Evolutionary conservation across 352 stramenopile species (phyloP).

Genomic region (Phytophthora macrochlamydospora): DNA sequence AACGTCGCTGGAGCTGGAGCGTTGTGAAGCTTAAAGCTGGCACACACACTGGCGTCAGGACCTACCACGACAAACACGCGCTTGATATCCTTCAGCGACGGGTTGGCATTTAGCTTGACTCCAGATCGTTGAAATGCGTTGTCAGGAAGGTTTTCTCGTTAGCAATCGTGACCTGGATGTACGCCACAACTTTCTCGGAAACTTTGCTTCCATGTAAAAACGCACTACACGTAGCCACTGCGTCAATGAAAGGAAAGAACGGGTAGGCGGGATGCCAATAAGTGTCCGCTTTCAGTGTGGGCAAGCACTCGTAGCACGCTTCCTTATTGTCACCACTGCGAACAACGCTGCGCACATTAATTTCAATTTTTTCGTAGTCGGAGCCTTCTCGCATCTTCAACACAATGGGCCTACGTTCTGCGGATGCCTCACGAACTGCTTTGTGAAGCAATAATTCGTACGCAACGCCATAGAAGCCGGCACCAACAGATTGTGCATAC

Average conservation of each 20-base stretch:
- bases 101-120: constrained; percentile 15
- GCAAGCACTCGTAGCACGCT: constrained; percentile 13
- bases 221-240: constrained; percentile 22
- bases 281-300: constrained; percentile 14
- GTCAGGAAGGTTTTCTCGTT: constrained; percentile 26
- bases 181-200: constrained; percentile 17
- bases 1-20: constrained; percentile 9
- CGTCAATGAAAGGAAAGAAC: constrained; percentile 27
- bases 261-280: constrained; percentile 22
- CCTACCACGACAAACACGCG: constrained; percentile 17
- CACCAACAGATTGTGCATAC: constrained; percentile 25
- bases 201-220: constrained; percentile 10
- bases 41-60: constrained; percentile 12
- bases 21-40: constrained; percentile 13
- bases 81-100: constrained; percentile 11
- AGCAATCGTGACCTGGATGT: constrained; percentile 18
- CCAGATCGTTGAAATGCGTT: constrained; percentile 1
- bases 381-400: constrained; percentile 24
- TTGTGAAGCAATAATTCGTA: constrained; percentile 22
- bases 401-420: constrained; percentile 17
- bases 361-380: constrained; percentile 22
- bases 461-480: constrained; percentile 13
- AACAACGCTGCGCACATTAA: constrained; percentile 7
- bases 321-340: constrained; percentile 17
- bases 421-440: constrained; percentile 13